Evolutionary conservation across 768 basidiomycete genomes (phyloP).

Genomic region (Mycena albidolilacea): DNA sequence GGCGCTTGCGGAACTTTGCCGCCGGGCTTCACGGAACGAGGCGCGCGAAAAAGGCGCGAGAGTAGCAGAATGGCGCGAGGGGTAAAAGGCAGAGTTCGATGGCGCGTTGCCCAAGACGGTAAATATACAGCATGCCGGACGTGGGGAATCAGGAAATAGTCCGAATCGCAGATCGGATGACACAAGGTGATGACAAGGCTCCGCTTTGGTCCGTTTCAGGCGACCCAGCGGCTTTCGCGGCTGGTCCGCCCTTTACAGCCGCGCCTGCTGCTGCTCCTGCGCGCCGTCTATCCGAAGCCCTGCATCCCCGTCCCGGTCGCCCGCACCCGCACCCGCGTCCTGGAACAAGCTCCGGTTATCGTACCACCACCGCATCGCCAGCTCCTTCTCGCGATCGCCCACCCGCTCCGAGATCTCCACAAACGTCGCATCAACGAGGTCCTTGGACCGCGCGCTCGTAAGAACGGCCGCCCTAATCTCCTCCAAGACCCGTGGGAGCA

Average conservation of each 20-base stretch:
- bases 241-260: neutral
- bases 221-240: too few relatives aligned
- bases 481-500: conserved; percentile 71
- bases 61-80: too few relatives aligned
- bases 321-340: conserved; percentile 16
- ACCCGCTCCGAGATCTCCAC: conserved; percentile 74
- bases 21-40: too few relatives aligned
- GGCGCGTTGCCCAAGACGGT: too few relatives aligned
- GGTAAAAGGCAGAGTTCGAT: too few relatives aligned
- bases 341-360: conserved; percentile 50
- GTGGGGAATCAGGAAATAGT: too few relatives aligned
- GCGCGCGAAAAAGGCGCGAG: too few relatives aligned
- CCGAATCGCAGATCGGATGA: too few relatives aligned
- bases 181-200: too few relatives aligned
- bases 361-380: conserved; percentile 83
- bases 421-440: conserved; percentile 72
- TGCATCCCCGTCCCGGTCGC: neutral
- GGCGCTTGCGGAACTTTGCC: too few relatives aligned
- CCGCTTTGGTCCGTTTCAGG: too few relatives aligned
- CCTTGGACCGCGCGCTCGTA: conserved; percentile 41
- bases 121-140: too few relatives aligned
- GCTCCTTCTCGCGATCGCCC: conserved; percentile 79
- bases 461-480: conserved; percentile 57
- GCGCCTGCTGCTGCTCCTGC: neutral
- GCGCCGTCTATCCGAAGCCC: neutral